Conservation (phyloP, 176 grass and related monocot genomes). For the Hordeum vulgare region MorexV3_pseudomolecules_assembly NC_058521.1:586131740-586132239, state of each 20-base stretch:
- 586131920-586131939: not conserved
- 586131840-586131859: not conserved
- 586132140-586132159: not conserved
- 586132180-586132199: not conserved
- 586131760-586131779: not conserved
- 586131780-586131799: not conserved
- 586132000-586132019: not conserved
- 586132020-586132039: not conserved
- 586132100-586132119: not conserved
- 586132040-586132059: not conserved
- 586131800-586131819: not conserved
- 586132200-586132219: not conserved
- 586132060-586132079: not conserved
- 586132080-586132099: not conserved
- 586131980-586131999: not conserved
- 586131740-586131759: constrained; percentile 82
- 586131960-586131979: not conserved
- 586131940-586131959: not conserved
- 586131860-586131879: constrained; percentile 96
- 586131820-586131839: not conserved
- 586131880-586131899: constrained; percentile 99
- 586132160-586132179: not conserved
- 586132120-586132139: not conserved
- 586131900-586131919: constrained; percentile 50
- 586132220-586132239: not conserved